Evolutionary conservation across 148 eudicot species (phyloP).

Genomic region (Vaccinium vitisidaea): DNA sequence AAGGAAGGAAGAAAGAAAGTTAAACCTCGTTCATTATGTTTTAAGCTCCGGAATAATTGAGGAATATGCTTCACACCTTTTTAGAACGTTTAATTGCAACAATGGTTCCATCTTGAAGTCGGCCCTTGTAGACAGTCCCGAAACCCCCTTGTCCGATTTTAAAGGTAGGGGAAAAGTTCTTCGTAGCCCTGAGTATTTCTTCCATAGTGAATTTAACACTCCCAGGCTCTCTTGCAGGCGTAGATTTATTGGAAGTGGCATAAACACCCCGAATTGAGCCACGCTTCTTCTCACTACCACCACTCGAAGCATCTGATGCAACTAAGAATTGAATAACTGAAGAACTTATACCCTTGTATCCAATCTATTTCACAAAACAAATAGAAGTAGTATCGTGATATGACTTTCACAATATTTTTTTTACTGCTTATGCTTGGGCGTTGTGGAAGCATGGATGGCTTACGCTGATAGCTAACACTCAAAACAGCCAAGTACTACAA

Average conservation of each 20-base stretch:
- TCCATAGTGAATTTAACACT: constrained; percentile 52
- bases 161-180: constrained; percentile 61
- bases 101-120: constrained; percentile 61
- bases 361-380: constrained; percentile 2
- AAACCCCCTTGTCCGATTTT: constrained; percentile 95
- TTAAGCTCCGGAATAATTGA: neutral
- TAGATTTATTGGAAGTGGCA: constrained; percentile 36
- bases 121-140: constrained; percentile 77
- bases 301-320: constrained; percentile 31
- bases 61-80: constrained; percentile 42
- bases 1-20: neutral
- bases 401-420: neutral
- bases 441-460: neutral
- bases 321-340: constrained; percentile 25
- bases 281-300: constrained; percentile 35
- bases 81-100: constrained; percentile 90
- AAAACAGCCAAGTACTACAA: neutral
- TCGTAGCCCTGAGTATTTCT: constrained; percentile 68
- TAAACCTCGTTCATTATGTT: neutral
- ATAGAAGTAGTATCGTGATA: neutral
- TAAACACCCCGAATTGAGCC: constrained; percentile 22
- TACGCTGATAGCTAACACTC: neutral
- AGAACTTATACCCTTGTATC: neutral
- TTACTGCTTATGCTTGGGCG: neutral
- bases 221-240: constrained; percentile 35